A percentile compares a stretch with the other conserved stretches of the same genome.
Evolutionary conservation across 345 rosid species (phyloP).

Genomic region (Sonneratia alba): DNA sequence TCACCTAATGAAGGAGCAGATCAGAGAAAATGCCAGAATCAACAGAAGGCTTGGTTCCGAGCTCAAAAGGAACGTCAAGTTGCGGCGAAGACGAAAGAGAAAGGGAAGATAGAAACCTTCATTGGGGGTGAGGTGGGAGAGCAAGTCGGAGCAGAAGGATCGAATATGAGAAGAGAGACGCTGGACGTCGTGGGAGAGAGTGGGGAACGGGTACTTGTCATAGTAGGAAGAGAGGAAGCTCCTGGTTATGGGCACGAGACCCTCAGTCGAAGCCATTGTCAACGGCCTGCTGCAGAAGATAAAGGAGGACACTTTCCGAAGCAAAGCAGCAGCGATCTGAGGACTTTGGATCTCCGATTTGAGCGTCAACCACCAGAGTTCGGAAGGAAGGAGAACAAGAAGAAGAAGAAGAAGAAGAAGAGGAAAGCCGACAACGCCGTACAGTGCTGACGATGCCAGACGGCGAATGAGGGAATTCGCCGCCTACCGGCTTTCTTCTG

Average conservation of each 20-base stretch:
- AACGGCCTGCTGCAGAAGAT: background rate
- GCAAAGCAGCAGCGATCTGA: background rate
- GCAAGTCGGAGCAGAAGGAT: constrained; percentile 42
- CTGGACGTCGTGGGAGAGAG: constrained; percentile 65
- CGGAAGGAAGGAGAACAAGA: background rate
- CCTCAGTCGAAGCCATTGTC: constrained; percentile 68
- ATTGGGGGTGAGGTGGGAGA: constrained; percentile 41
- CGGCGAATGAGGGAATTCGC: background rate
- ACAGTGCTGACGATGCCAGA: background rate
- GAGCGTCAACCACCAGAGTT: background rate
- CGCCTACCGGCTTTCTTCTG: no score
- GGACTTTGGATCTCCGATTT: background rate
- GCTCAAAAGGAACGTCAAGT: background rate
- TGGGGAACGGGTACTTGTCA: constrained; percentile 58
- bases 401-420: background rate
- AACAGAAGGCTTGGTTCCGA: background rate
- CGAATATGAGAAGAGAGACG: constrained; percentile 58
- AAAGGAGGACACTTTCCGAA: constrained; percentile 4
- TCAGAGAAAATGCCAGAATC: background rate
- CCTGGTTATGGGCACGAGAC: constrained; percentile 81
- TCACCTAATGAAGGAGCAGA: constrained; percentile 32
- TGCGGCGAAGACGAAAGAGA: background rate
- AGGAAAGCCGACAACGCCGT: background rate
- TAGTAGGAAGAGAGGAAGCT: constrained; percentile 67
- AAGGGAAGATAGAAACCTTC: constrained; percentile 30